Conservation (phyloP, 1,284 basidiomycete species). For the Marasmius sp. region DNA sequence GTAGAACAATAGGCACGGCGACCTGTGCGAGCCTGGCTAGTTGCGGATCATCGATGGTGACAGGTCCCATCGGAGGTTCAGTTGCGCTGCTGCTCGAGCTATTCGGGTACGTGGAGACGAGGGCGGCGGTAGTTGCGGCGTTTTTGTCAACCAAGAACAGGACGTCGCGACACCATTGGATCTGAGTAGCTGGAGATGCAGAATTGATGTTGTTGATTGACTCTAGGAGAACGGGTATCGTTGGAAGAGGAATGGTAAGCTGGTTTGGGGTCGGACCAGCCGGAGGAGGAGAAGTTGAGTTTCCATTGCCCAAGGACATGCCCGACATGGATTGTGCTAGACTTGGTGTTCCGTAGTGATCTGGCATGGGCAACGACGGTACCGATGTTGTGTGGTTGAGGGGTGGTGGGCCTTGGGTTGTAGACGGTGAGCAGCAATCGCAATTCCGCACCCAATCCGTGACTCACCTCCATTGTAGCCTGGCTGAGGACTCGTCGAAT, state of each 20-base stretch:
- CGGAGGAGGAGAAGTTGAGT: conserved; percentile 25
- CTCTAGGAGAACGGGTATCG: conserved; percentile 50
- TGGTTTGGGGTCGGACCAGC: conserved; percentile 34
- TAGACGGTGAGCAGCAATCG: too few species aligned
- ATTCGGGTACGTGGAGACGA: neutral
- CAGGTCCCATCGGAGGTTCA: conserved; percentile 50
- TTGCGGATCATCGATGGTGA: conserved; percentile 59
- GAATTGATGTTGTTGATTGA: conserved; percentile 48
- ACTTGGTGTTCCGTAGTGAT: neutral
- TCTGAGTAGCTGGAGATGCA: conserved; percentile 49
- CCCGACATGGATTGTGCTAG: conserved; percentile 11
- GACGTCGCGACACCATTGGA: conserved; percentile 81
- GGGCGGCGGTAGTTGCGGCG: conserved; percentile 30
- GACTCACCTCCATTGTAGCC: conserved; percentile 8
- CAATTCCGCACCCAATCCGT: too few species aligned
- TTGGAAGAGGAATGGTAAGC: conserved; percentile 66
- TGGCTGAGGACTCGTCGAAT: neutral
- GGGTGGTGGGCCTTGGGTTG: neutral
- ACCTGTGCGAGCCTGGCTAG: conserved; percentile 63
- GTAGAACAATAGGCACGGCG: conserved; percentile 64
- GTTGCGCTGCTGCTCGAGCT: neutral
- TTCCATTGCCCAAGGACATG: neutral
- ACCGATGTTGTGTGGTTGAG: neutral
- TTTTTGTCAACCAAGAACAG: conserved; percentile 70
- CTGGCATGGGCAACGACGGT: neutral